Conservation (phyloP, 1,284 basidiomycete species). For the Ganoderma meredithae region DNA sequence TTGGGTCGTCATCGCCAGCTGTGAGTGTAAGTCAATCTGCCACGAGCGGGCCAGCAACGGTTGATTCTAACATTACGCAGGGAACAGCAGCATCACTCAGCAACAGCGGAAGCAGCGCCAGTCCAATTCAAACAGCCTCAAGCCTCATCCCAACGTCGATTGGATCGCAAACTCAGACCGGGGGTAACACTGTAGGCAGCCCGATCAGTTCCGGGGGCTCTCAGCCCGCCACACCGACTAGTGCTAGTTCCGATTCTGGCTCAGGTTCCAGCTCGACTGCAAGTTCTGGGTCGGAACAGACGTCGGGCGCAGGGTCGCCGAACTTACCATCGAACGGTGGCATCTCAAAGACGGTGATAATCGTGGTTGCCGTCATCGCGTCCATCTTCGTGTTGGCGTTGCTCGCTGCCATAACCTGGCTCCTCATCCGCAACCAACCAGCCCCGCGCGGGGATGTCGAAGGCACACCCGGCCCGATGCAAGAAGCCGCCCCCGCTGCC, state of each 20-base stretch:
- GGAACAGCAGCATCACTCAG: neutral
- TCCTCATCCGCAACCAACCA: slow-evolving; percentile 30
- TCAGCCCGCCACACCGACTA: neutral
- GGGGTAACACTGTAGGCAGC: neutral
- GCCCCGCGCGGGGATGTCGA: slow-evolving; percentile 26
- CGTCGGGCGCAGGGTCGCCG: neutral
- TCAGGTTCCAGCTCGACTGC: neutral
- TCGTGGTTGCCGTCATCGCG: slow-evolving; percentile 37
- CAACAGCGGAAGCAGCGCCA: neutral
- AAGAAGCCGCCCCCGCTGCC: slow-evolving; percentile 25
- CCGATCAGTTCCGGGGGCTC: neutral
- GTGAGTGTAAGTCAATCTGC: neutral
- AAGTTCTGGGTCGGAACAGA: neutral
- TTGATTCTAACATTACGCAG: neutral
- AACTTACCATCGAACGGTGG: slow-evolving; percentile 12
- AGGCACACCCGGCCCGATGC: slow-evolving; percentile 22
- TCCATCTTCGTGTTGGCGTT: slow-evolving; percentile 36
- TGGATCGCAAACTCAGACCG: neutral
- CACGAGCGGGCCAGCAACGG: neutral
- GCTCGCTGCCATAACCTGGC: slow-evolving; percentile 30
- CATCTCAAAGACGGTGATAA: slow-evolving; percentile 38
- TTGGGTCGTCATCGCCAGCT: neutral
- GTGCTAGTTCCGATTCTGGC: neutral
- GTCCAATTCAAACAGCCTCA: slow-evolving; percentile 1
- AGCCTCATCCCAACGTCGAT: neutral